Evolutionary conservation across 179 eudicot species (phyloP), one percentile per base, ranked within the genome.

Genomic region (Silene noctiflora): DNA sequence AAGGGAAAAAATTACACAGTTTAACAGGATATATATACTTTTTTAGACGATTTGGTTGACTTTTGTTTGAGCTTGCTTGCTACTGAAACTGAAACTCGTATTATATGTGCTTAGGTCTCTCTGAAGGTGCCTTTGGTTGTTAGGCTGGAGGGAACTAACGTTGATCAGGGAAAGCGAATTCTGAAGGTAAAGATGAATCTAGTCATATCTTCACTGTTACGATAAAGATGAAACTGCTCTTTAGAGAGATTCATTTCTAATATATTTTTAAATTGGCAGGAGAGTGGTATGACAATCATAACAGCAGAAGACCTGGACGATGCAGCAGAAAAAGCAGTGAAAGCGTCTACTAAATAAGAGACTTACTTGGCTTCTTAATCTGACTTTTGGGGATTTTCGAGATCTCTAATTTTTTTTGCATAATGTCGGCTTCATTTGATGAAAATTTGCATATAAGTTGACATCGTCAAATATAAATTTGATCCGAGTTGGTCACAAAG

Each of bases 131-230:
- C 99, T 2, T 89, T 95, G 25, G 86, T 93, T 66, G 97, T 95
- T 69, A 91, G 99, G 60, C 97, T 95, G 77, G 99, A 95, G 83
- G 97, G 99, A 31, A 95, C 99, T 69, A 95, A 95, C 79, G 99
- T 95, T 35, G 99, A 95, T 76, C 93, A 91, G 77, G 99, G 99
- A 60, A 95, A 93, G 88, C 91, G 97, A 78, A 94, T 94, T 73
- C 87, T 92, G 51, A 89, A 88, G 97, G 97, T 94, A 84, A 86
- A 62, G 24, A 58, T 22, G 22, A 22, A 33, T 2, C 13, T 55
- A 8, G 20, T 4, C 0, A 14, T 64, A 33, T 24, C 61, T 24
- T 68, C 10, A 24, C 64, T 14, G 13, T 10, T 6, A 35, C 22
- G 19, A 17, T 75, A 42, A 4, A 55, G n/a, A 2, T 56, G 16